These are phyloP conservation scores for Phaeoacremonium minimum DNA, from an alignment of 2,329 filamentous ascomycete species.

Conservation along the genomic window DNA sequence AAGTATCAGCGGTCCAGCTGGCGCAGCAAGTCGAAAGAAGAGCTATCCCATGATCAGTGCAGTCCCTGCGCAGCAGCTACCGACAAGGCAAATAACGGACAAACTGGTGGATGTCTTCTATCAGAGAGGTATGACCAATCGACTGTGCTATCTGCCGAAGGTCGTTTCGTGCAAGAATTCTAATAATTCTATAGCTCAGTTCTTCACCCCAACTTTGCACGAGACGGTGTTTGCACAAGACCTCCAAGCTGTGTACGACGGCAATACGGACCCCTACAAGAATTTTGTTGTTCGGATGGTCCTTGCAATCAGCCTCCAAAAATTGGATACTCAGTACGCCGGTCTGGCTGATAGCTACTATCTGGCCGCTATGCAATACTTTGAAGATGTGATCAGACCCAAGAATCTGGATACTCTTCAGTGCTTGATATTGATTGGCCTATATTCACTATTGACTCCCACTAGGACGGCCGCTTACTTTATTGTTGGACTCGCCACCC, in stretches of 20 bases:
- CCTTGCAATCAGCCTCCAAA: conserved; percentile 91
- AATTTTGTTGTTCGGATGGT: conserved; percentile 90
- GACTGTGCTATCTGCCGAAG: too few relatives aligned
- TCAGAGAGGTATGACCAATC: conserved; percentile 64
- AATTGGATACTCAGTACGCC: conserved; percentile 84
- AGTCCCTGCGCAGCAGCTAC: conserved; percentile 71
- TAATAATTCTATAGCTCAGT: conserved; percentile 59
- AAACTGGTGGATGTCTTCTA: conserved; percentile 81
- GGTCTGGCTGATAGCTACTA: conserved; percentile 94
- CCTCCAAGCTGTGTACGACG: conserved; percentile 75
- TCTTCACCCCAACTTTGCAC: conserved; percentile 83
- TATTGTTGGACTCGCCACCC: conserved; percentile 81
- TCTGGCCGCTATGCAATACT: conserved; percentile 77
- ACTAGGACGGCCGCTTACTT: conserved; percentile 92
- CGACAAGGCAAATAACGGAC: conserved; percentile 69
- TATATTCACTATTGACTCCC: conserved; percentile 89
- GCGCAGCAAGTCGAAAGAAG: conserved; percentile 63
- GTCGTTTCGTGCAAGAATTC: too few relatives aligned
- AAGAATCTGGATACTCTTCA: conserved; percentile 90
- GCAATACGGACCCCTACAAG: conserved; percentile 72
- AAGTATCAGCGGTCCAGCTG: conserved; percentile 44
- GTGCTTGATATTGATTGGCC: conserved; percentile 80
- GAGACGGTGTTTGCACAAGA: conserved; percentile 74
- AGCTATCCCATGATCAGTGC: conserved; percentile 89
- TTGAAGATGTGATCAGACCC: conserved; percentile 78